Percentiles rank a stretch among this genome's conserved stretches.
Conservation (phyloP, 78 protist species). For the Guillardia theta region DNA sequence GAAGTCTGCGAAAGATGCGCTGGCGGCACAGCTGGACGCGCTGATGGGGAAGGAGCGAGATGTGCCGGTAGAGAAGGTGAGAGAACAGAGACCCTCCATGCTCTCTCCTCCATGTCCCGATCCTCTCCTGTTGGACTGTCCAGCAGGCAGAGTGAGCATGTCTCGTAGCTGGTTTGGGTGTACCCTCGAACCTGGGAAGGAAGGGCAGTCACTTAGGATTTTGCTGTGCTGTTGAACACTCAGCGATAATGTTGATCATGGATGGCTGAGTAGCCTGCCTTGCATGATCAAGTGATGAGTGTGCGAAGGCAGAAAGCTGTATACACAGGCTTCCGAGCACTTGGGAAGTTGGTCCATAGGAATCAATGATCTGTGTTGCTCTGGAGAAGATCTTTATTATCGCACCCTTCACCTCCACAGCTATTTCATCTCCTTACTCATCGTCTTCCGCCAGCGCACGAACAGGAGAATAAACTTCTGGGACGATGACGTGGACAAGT, state of each 20-base stretch:
- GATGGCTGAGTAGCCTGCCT: background rate
- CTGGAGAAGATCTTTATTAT: background rate
- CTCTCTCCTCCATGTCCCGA: background rate
- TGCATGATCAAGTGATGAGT: background rate
- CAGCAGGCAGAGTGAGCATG: background rate
- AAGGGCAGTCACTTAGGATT: background rate
- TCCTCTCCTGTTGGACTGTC: background rate
- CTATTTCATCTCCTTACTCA: no score
- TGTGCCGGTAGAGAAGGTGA: background rate
- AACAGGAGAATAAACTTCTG: background rate
- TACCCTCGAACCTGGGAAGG: background rate
- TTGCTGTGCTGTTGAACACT: background rate
- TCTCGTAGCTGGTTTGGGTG: background rate
- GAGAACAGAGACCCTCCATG: background rate
- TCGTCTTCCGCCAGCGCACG: background rate
- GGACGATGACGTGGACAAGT: background rate
- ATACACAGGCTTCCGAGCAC: no score
- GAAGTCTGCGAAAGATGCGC: conserved; percentile 13
- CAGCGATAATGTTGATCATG: background rate
- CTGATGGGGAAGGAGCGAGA: background rate
- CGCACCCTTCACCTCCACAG: background rate
- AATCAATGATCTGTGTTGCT: background rate
- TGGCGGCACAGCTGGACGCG: background rate
- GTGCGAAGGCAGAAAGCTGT: no score
- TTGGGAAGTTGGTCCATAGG: no score